Base-by-base conservation (phyloP, 1,284 basidiomycete genomes). In the Kalmanozyma brasiliensis region DNA sequence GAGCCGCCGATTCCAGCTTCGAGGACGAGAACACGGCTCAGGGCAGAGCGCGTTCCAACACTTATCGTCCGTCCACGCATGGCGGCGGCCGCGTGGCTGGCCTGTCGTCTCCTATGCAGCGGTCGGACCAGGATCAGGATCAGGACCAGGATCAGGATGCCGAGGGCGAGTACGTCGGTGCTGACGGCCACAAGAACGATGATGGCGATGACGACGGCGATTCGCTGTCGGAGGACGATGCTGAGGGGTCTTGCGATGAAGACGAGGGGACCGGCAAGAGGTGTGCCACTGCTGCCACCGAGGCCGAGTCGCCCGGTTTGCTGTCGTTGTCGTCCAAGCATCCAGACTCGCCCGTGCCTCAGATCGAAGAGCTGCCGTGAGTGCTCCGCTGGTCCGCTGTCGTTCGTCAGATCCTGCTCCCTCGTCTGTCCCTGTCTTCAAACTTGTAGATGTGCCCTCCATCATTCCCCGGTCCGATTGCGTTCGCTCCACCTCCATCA, bases 1-100 rank as follows among this genome's bases (percentile, higher is more conserved):
- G 19, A 8, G 22, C 44, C 38, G 55, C 20, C 16, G 16, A 52
- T 24, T 23, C 26, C 16, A 42, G 29, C 8, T 17, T 51, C 22
- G 49, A 42, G 8, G 49, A 42, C 11, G 49, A 57, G 17, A 11
- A 22, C 1, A 11, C 14, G 2, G 43, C 40, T 3, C 42, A 32
- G 8, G 62, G 62, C 16, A 35, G 62, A 9, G 45, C 55, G 11
- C 23, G 62, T 1, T 51, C 47, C 26, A 59, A 65, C 42, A 65
- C 62, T 4, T 65, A 55, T 29, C 47, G 55, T 8, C 42, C 51
- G 23, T 35, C 41, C 17, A 52, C 45, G 16, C 60, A 56, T 16
- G 46, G 40, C 17, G 51, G 32, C n/a, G 46, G 10, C 8, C 19
- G 46, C 26, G 17, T 23, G 11, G 43, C 14, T 16, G 22, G 17